Evolutionary conservation across 192 early-diverging fungal species (phyloP).

Genomic region (Funneliformis mosseae): DNA sequence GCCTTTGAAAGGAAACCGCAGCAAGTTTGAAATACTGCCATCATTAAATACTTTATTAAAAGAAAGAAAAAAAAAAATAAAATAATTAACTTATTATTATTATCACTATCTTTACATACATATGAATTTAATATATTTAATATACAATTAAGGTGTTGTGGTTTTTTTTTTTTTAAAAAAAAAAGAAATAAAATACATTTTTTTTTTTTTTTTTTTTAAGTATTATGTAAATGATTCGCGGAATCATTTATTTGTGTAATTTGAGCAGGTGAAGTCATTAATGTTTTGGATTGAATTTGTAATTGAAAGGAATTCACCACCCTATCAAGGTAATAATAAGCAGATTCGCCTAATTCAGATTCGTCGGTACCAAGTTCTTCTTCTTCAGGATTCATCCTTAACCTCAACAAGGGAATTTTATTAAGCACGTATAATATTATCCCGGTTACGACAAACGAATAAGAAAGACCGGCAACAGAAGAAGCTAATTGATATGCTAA

Average conservation of each 20-base stretch:
- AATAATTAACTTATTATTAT: no score
- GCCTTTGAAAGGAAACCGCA: neutral
- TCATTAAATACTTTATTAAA: no score
- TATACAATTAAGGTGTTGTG: no score
- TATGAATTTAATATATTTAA: no score
- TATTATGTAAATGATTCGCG: neutral
- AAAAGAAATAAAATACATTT: neutral
- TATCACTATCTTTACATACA: no score
- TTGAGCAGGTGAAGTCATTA: neutral
- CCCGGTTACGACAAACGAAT: slow-evolving; percentile 76
- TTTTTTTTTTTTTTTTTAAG: neutral
- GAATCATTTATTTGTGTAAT: neutral
- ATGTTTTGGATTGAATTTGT: neutral
- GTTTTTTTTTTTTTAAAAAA: no score
- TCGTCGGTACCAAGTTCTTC: slow-evolving; percentile 75
- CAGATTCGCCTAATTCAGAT: slow-evolving; percentile 80
- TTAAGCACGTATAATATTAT: slow-evolving; percentile 77
- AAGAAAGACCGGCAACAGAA: slow-evolving; percentile 66
- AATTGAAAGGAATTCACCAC: neutral
- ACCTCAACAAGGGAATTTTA: slow-evolving; percentile 72
- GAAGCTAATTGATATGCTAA: slow-evolving; percentile 80
- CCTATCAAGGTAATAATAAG: slow-evolving; percentile 53
- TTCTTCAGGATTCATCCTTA: slow-evolving; percentile 74
- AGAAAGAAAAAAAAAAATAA: no score
- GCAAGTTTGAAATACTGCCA: no score